A percentile compares a stretch with the other conserved stretches of the same genome.
phyloP scores from a whole-genome alignment of 169 alveolate species.

The Plasmodium sp. region DNA sequence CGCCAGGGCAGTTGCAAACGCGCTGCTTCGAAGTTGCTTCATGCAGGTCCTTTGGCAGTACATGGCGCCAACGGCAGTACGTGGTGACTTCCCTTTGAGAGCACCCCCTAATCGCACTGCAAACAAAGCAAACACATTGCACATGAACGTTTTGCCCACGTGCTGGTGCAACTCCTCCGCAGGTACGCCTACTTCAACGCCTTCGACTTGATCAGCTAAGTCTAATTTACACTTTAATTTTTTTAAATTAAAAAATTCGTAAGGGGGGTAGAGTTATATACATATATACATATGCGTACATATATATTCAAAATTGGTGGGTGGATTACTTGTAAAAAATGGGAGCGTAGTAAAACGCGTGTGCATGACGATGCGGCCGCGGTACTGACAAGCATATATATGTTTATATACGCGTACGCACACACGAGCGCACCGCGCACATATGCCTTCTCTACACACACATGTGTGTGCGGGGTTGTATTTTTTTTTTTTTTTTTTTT shows the following conservation, averaged over 20 bases:
- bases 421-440: background rate
- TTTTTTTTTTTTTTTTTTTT: background rate
- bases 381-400: background rate
- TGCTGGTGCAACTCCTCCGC: background rate
- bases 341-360: background rate
- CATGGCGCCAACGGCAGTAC: too few relatives aligned
- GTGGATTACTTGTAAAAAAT: constrained; percentile 20
- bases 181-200: constrained; percentile 49
- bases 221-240: background rate
- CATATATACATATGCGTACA: background rate
- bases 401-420: background rate
- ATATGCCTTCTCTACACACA: background rate
- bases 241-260: constrained; percentile 22
- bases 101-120: background rate
- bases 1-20: background rate
- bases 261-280: background rate
- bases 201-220: background rate
- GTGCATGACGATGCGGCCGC: background rate
- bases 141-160: background rate
- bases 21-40: background rate
- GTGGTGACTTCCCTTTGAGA: background rate
- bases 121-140: background rate
- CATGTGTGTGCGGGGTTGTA: background rate
- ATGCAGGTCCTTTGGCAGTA: background rate
- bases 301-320: constrained; percentile 26